Conservation (phyloP, 148 eudicot species). For the Fagopyrum homotropicum region DNA sequence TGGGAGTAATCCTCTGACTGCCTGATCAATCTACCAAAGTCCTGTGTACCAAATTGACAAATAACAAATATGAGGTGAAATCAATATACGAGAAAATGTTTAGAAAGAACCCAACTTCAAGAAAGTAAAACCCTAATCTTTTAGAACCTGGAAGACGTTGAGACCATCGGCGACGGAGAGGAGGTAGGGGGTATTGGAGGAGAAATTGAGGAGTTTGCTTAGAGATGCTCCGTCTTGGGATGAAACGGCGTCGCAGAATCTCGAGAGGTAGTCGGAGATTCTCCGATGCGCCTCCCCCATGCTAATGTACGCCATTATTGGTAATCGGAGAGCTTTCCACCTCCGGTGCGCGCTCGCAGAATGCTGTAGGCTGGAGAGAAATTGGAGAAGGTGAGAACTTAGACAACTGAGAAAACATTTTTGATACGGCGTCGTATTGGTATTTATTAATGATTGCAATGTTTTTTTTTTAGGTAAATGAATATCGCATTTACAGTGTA, state of each 20-base stretch:
- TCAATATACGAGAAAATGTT: no score
- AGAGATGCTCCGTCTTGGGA: slow-evolving; percentile 63
- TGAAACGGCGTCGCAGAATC: slow-evolving; percentile 65
- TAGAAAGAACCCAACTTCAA: background rate
- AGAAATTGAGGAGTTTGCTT: slow-evolving; percentile 61
- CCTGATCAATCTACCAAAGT: slow-evolving; percentile 56
- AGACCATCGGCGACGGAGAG: slow-evolving; percentile 80
- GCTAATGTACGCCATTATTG: slow-evolving; percentile 60
- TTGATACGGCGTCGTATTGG: background rate
- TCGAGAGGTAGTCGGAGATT: slow-evolving; percentile 57
- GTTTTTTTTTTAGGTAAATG: no score
- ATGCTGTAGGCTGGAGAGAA: background rate
- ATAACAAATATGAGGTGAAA: background rate
- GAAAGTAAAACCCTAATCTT: slow-evolving; percentile 17
- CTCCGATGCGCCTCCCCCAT: slow-evolving; percentile 95
- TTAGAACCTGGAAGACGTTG: slow-evolving; percentile 62
- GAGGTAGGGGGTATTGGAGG: slow-evolving; percentile 49
- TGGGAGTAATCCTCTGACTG: slow-evolving; percentile 42
- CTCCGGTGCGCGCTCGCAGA: background rate
- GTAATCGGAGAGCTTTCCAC: background rate
- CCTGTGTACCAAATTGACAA: slow-evolving; percentile 33
- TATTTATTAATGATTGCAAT: background rate
- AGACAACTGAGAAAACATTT: background rate
- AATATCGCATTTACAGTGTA: no score
- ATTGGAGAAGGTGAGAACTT: background rate